These are phyloP conservation scores for Stygiomarasmius scandens DNA, from an alignment of 1,284 basidiomycete species.

Conservation along the genomic window DNA sequence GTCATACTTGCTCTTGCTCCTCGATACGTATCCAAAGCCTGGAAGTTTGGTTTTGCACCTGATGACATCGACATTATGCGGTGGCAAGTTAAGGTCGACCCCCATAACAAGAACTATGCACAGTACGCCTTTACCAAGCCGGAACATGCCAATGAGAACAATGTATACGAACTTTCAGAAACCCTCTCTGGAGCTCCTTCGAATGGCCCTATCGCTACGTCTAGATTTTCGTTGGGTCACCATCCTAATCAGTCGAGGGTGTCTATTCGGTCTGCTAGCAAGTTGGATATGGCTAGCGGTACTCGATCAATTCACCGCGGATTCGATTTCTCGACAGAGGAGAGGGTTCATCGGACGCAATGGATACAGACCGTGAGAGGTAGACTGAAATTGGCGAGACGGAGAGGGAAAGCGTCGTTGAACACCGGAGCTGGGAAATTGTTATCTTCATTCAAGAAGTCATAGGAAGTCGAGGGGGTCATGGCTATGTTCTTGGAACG, in stretches of 20 bases:
- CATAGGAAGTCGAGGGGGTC: too few relatives aligned
- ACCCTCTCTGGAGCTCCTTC: background rate
- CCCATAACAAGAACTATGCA: conserved; percentile 54
- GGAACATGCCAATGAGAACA: conserved; percentile 22
- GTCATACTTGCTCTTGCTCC: conserved; percentile 78
- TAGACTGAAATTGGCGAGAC: conserved; percentile 34
- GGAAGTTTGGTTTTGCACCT: conserved; percentile 74
- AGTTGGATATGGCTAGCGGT: conserved; percentile 86
- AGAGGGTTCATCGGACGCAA: conserved; percentile 80
- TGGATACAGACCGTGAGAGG: conserved; percentile 74
- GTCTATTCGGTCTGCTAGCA: conserved; percentile 50
- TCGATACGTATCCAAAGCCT: conserved; percentile 79
- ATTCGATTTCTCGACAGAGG: conserved; percentile 86
- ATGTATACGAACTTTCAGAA: conserved; percentile 1
- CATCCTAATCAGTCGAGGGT: conserved; percentile 35
- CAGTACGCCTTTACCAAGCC: conserved; percentile 48
- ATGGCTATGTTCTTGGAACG: too few relatives aligned
- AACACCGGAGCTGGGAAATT: conserved; percentile 1
- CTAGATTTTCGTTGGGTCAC: conserved; percentile 17
- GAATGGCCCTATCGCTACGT: background rate
- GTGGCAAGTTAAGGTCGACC: conserved; percentile 63
- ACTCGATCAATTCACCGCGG: conserved; percentile 70
- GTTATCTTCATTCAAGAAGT: conserved; percentile 14
- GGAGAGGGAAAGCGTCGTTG: background rate
- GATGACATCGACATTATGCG: conserved; percentile 87